A percentile compares a stretch with the other conserved stretches of the same genome.
Evolutionary conservation across 2,329 filamentous ascomycete species (phyloP).

Genomic region (Knoxdaviesia proteae): DNA sequence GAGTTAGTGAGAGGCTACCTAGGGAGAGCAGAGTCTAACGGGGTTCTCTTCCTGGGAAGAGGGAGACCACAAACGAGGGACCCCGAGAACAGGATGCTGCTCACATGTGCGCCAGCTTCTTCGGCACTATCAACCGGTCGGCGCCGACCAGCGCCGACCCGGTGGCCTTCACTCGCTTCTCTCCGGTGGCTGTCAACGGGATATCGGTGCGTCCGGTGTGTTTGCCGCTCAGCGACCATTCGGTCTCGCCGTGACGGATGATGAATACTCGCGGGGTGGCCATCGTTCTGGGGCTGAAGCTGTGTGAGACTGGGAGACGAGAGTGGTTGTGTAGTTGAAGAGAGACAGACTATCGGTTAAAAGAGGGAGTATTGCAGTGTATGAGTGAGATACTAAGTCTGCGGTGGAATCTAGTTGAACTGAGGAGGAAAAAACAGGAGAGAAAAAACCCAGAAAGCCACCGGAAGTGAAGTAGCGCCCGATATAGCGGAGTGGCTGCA

Average conservation of each 20-base stretch:
- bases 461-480: too few species aligned
- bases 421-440: too few species aligned
- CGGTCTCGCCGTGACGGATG: slow-evolving; percentile 79
- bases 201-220: slow-evolving; percentile 81
- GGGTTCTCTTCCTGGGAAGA: slow-evolving; percentile 3
- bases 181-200: slow-evolving; percentile 61
- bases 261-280: slow-evolving; percentile 56
- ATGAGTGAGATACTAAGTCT: too few species aligned
- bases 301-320: not conserved
- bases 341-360: too few species aligned
- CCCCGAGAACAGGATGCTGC: slow-evolving; percentile 7
- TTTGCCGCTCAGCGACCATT: slow-evolving; percentile 74
- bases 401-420: too few species aligned
- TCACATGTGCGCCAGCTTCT: slow-evolving; percentile 65
- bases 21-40: not conserved
- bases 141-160: slow-evolving; percentile 67
- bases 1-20: not conserved
- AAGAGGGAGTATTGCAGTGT: too few species aligned
- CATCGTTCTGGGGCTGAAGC: slow-evolving; percentile 9
- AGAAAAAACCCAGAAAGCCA: too few species aligned
- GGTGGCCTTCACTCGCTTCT: slow-evolving; percentile 54
- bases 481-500: too few species aligned
- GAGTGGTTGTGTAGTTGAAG: too few species aligned
- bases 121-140: slow-evolving; percentile 68
- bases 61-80: slow-evolving; percentile 2